Evolutionary conservation across 2,329 filamentous ascomycete species (phyloP).

Genomic region (Ophiostoma piceae): DNA sequence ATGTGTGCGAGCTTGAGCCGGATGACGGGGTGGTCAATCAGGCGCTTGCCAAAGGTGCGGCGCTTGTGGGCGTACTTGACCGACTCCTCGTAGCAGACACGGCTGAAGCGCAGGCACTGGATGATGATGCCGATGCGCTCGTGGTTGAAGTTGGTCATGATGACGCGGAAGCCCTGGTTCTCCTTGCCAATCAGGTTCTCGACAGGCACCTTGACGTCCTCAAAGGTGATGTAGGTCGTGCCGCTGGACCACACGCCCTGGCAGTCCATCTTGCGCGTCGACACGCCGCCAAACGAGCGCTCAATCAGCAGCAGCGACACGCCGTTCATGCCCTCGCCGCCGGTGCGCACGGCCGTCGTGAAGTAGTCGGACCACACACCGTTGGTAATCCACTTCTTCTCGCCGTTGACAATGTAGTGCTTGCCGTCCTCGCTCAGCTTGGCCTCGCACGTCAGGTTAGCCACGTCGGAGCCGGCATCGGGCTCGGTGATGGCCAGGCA

Average conservation of each 20-base stretch:
- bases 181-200: slow-evolving; percentile 97
- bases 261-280: slow-evolving; percentile 94
- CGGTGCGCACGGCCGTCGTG: slow-evolving; percentile 91
- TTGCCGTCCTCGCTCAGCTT: slow-evolving; percentile 94
- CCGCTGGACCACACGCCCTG: slow-evolving; percentile 94
- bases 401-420: slow-evolving; percentile 98
- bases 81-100: slow-evolving; percentile 94
- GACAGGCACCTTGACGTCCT: slow-evolving; percentile 99
- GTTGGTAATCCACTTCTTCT: slow-evolving; percentile 99
- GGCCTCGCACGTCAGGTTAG: slow-evolving; percentile 91
- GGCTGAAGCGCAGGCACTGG: slow-evolving; percentile 89
- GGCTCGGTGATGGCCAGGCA: slow-evolving; percentile 96
- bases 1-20: slow-evolving; percentile 97
- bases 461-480: slow-evolving; percentile 91
- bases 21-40: slow-evolving; percentile 95
- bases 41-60: slow-evolving; percentile 89
- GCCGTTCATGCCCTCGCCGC: slow-evolving; percentile 84
- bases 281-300: slow-evolving; percentile 75
- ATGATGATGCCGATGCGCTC: slow-evolving; percentile 98
- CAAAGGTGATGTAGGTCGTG: slow-evolving; percentile 96
- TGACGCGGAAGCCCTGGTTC: slow-evolving; percentile 94
- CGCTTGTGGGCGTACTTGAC: slow-evolving; percentile 98
- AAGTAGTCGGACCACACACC: slow-evolving; percentile 97
- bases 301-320: slow-evolving; percentile 89
- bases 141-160: slow-evolving; percentile 99